phyloP scores from a whole-genome alignment of 345 rosid species.

The Arabidopsis thaliana region DNA sequence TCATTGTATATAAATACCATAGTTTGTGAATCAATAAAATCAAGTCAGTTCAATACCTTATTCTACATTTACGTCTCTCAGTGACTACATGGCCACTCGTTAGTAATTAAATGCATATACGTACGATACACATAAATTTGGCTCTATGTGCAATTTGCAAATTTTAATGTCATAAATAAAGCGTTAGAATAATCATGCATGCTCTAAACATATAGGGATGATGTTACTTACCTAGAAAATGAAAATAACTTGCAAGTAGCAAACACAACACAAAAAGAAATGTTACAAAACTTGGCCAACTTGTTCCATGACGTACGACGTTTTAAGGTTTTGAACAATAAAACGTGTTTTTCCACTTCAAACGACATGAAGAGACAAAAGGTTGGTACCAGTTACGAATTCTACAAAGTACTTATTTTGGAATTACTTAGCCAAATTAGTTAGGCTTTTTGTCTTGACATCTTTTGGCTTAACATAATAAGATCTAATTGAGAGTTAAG shows the following conservation, averaged over 20 bases:
- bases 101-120: no score
- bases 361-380: conserved; percentile 6
- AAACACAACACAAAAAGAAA: conserved; percentile 11
- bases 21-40: no score
- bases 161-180: neutral
- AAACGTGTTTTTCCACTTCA: conserved; percentile 22
- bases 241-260: conserved; percentile 8
- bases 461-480: neutral
- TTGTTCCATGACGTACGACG: conserved; percentile 23
- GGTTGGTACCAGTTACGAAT: conserved; percentile 11
- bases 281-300: conserved; percentile 23
- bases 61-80: no score
- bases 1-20: no score
- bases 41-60: no score
- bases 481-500: neutral
- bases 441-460: neutral
- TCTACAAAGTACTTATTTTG: conserved; percentile 1
- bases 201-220: neutral
- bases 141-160: neutral
- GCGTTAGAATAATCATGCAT: neutral
- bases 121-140: neutral
- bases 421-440: neutral
- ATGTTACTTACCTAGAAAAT: neutral
- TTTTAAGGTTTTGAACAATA: conserved; percentile 11
- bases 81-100: no score